Base-by-base conservation (phyloP, 2,329 filamentous ascomycete genomes). In the Colletotrichum tamarilloi region DNA sequence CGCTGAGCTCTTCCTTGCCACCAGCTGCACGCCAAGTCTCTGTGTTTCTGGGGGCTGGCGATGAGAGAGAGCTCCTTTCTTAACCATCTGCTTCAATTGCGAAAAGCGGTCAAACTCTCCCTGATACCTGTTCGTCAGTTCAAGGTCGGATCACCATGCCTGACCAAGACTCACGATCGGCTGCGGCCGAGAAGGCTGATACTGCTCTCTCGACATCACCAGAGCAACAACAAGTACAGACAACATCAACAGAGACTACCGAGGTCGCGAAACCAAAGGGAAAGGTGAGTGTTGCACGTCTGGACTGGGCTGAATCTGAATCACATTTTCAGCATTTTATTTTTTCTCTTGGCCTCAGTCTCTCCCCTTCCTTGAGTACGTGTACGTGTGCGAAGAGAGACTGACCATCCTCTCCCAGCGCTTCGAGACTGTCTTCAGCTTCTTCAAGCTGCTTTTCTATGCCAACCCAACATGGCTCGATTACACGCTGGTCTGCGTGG, bases 401-500 rank as follows among this genome's bases (percentile, higher is more conserved):
- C 53, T 60, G 19, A 70, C 55, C 12, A 52, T 55, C n/a, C 19
- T 4, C 6, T 8, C 42, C 35, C 57, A 74, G 72, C 56, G 38
- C 19, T 72, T 62, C 22, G 56, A 72, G 42, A 53, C 67, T 12
- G 28, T 62, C 19, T 72, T 67, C 35, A 67, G 62, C 56, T 62
- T 46, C 52, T 74, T 72, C n/a, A 49, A 32, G 14, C 67, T 63
- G 26, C 19, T 63, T 12, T 63, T 72, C 63, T 67, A 71, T 32
- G 74, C 65, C 46, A 57, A 74, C 46, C 75, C 76, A 46, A 73
- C 75, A 65, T 75, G 67, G 46, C 22, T 76, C 30, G 75, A 77
- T 57, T 49, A 69, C 52, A n/a, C 30, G 5, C 68, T 76, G 35
- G 67, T 76, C 38, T 46, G 74, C 60, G 68, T 64, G 32, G 75